Base-by-base conservation (phyloP, 805 yeast genomes). In the Citeromyces nyonsensis region DNA sequence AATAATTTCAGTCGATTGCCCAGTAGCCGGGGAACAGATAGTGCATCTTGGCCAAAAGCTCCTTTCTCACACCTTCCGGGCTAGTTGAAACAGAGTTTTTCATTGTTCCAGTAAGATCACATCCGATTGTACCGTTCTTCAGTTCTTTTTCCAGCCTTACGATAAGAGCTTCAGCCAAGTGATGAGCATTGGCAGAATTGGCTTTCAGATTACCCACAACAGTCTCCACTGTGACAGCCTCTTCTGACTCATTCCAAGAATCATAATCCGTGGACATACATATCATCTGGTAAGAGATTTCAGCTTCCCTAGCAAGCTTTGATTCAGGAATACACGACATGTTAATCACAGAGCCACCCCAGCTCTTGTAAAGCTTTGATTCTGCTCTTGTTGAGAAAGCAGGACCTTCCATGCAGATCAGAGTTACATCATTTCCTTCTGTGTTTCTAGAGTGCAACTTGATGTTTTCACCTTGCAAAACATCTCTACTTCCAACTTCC, bases 251-350 rank as follows among this genome's bases (percentile, higher is more conserved):
- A 50, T 85, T 81, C 99, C 99, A 91, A 15, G 98, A 94, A 51
- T 91, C 99, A 57, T 91, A 91, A 55, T 91, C 99, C 3, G 99
- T 91, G 1, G 94, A 78, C 99, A 91, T 91, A 58, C 99, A 91
- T 41, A 91, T 69, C 96, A 91, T 91, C 57, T 88, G 97, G 58
- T 91, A 91, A 20, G 94, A 68, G 41, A 91, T 77, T 57, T 91
- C 99, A 29, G 97, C 95, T 59, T 91, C 99, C 49, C 93, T 73
- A 3, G 99, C 98, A 40, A 91, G 68, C 54, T 91, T 91, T 26
- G 94, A 78, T 61, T 91, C 99, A n/a, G 99, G 99, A 37, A 91
- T 57, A 36, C 84, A 91, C 33, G 93, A 78, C 99, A 91, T 91
- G 62, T 91, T 91, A 54, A 91, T 91, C 35, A 91, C 93, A 24